Percentiles rank a stretch among this genome's conserved stretches.
phyloP scores from a whole-genome alignment of 192 early-diverging fungal genomes.

The Coemansia sp. region DNA sequence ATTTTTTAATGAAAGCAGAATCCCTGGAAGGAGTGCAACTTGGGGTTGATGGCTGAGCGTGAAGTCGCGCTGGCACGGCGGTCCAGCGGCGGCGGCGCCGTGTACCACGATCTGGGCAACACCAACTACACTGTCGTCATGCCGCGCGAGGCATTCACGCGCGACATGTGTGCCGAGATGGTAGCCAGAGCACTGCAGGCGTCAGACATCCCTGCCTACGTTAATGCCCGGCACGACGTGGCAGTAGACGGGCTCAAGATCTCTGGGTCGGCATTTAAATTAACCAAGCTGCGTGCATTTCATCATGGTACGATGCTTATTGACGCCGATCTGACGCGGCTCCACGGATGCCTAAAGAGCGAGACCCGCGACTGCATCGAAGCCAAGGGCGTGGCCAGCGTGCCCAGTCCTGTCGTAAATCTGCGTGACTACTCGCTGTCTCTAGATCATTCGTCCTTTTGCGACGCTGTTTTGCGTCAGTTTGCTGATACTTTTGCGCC shows the following conservation, averaged over 20 bases:
- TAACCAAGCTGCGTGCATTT: slow-evolving; percentile 80
- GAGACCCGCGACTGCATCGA: slow-evolving; percentile 58
- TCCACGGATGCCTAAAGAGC: slow-evolving; percentile 57
- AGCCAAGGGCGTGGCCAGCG: slow-evolving; percentile 88
- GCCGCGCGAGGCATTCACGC: slow-evolving; percentile 81
- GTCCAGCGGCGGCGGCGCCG: slow-evolving; percentile 89
- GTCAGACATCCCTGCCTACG: slow-evolving; percentile 73
- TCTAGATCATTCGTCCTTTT: slow-evolving; percentile 82
- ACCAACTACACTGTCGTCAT: slow-evolving; percentile 93
- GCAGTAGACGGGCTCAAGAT: slow-evolving; percentile 81
- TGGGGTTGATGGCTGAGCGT: slow-evolving; percentile 63
- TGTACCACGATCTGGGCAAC: slow-evolving; percentile 97
- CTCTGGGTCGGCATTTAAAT: slow-evolving; percentile 93
- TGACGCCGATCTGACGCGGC: slow-evolving; percentile 70
- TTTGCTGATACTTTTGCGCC: slow-evolving; percentile 65
- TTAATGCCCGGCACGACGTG: slow-evolving; percentile 90
- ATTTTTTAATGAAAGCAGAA: slow-evolving; percentile 58
- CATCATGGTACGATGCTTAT: slow-evolving; percentile 99
- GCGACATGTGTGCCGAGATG: slow-evolving; percentile 72
- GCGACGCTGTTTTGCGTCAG: slow-evolving; percentile 69
- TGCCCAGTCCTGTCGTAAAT: slow-evolving; percentile 84
- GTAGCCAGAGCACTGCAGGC: slow-evolving; percentile 73
- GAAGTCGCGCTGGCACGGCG: slow-evolving; percentile 84
- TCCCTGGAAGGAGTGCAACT: slow-evolving; percentile 93
- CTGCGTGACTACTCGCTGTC: slow-evolving; percentile 79